Conservation (phyloP, 2,329 filamentous ascomycete species). For the Ophiocordyceps camponoti-leonardi region DNA sequence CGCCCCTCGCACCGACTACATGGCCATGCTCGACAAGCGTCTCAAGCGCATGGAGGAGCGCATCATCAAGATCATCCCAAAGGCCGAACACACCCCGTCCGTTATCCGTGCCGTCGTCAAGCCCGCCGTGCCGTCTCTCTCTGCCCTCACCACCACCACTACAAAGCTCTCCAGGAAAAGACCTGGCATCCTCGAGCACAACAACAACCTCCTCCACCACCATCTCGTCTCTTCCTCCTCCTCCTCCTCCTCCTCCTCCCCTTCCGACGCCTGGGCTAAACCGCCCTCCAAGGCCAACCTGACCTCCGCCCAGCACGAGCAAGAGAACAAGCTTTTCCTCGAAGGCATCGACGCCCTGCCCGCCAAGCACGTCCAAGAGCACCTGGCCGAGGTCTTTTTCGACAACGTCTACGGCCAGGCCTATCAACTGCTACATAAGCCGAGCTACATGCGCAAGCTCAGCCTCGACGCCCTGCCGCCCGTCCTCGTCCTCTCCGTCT, state of each 20-base stretch:
- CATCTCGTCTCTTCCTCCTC: too few species aligned
- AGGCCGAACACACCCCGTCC: constrained; percentile 52
- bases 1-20: constrained; percentile 89
- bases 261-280: constrained; percentile 67
- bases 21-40: constrained; percentile 96
- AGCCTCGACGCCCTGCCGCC: constrained; percentile 52
- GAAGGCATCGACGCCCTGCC: constrained; percentile 77
- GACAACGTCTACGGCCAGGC: constrained; percentile 91
- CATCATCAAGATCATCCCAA: constrained; percentile 89
- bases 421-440: constrained; percentile 88
- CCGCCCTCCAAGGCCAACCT: constrained; percentile 32
- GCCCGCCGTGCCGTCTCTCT: constrained; percentile 43
- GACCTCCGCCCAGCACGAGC: constrained; percentile 42
- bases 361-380: constrained; percentile 74
- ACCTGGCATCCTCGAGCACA: constrained; percentile 48
- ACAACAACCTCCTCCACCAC: too few species aligned
- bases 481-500: constrained; percentile 83
- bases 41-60: constrained; percentile 95
- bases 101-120: constrained; percentile 74
- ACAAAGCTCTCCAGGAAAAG: constrained; percentile 48
- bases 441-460: constrained; percentile 85
- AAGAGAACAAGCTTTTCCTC: constrained; percentile 60
- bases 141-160: constrained; percentile 11
- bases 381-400: constrained; percentile 87
- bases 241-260: constrained; percentile 52